Conservation (phyloP, 805 yeast genomes). For the Lachancea waltii region DNA sequence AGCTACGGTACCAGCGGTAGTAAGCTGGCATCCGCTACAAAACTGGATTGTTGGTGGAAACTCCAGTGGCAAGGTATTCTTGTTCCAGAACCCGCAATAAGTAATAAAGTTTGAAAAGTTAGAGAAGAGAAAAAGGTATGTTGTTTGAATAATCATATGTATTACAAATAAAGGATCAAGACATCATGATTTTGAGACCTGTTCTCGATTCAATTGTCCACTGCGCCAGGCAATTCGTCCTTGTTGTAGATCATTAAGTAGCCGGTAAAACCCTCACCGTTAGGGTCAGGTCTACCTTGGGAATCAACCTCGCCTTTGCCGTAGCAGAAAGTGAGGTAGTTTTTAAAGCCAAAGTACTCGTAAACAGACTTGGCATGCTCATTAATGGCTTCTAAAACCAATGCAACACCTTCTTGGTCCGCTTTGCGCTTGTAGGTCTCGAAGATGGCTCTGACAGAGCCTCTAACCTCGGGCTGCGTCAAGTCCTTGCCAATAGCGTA, state of each 20-base stretch:
- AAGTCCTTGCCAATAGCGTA: constrained; percentile 31
- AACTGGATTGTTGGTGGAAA: constrained; percentile 94
- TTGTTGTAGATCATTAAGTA: constrained; percentile 31
- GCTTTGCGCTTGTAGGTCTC: constrained; percentile 27
- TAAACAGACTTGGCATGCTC: constrained; percentile 31
- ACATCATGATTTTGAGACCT: too few relatives aligned
- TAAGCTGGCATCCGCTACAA: constrained; percentile 71
- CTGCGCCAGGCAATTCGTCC: constrained; percentile 16
- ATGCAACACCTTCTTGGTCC: constrained; percentile 26
- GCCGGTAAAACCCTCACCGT: constrained; percentile 30
- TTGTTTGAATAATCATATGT: too few relatives aligned
- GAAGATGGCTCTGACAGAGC: constrained; percentile 31
- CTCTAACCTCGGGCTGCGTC: constrained; percentile 23
- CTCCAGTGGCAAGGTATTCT: constrained; percentile 82
- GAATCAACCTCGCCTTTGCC: constrained; percentile 31
- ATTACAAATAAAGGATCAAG: too few relatives aligned
- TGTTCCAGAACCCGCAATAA: constrained; percentile 34
- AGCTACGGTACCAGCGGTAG: constrained; percentile 92
- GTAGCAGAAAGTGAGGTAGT: constrained; percentile 22
- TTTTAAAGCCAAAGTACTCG: constrained; percentile 32
- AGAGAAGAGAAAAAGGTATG: too few relatives aligned
- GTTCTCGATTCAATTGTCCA: constrained; percentile 2
- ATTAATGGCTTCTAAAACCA: constrained; percentile 32
- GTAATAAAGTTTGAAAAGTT: too few relatives aligned
- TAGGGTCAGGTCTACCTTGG: constrained; percentile 23